Evolutionary conservation across 2,329 filamentous ascomycete species (phyloP), one percentile per base, ranked within the genome.

Genomic region (Aurifilum marmelostoma): DNA sequence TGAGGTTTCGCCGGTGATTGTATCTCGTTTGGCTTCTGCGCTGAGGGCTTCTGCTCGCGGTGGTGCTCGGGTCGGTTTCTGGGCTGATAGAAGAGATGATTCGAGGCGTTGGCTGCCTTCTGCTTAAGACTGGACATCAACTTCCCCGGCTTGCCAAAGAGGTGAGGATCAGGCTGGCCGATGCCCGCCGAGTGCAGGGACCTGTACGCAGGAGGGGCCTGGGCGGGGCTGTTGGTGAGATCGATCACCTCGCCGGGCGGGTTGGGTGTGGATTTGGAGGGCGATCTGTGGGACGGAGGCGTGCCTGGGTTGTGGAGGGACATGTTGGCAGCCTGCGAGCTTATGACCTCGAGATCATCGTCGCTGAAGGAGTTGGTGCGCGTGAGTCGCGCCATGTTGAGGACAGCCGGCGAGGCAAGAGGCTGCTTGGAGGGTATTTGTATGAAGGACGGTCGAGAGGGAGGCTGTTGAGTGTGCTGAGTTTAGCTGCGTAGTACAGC

Each of bases 21-120:
- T 12, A 43, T 32, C 34, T 71, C 64, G 56, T 21, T 62, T 12
- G 83, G 79, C 72, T 81, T 85, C 73, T 79, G 83, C 2, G 83
- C 84, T 8, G 79, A 78, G 37, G 86, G 79, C 68, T 79, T 82
- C 71, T 83, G 83, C 68, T 81, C 83, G 58, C 84, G 81, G 74
- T 89, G 87, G 73, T 87, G 85, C 74, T 89, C 87, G 1, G 87
- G 87, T 2, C 86, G 83, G 64, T 80, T 84, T 75, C 82, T 85
- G 61, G 83, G 83, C 72, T 84, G 82, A 65, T 86, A 83, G 75
- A 88, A 88, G 68, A 87, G 77, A 14, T 60, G 65, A 14, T 64
- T 54, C 37, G 69, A 67, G 60, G 69, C 67, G 63, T 80, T 78
- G 73, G 83, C 81, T 69, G 86, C 85, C 76, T 85, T 85, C 75